Base-by-base conservation (phyloP, 2,329 filamentous ascomycete species). In the Paecilomyces formosus region DNA sequence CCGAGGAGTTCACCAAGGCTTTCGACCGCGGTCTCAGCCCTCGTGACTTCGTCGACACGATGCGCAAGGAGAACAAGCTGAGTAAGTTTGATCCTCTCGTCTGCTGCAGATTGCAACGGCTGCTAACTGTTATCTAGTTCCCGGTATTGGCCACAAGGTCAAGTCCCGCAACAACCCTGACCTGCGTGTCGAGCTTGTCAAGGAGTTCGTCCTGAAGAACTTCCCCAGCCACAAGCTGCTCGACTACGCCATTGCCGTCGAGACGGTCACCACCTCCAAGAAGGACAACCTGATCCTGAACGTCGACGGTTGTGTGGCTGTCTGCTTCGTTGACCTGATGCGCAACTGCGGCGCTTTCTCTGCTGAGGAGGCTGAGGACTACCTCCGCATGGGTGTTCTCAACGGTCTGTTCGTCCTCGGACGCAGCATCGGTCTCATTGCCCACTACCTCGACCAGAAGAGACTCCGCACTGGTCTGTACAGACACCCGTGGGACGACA, bases 241-340 rank as follows among this genome's bases (percentile, higher is more conserved):
- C 75, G 94, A 99, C 82, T 99, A 97, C 78, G 94, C 94, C 66
- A 86, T 99, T 73, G 94, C 94, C 53, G 94, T 99, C 67, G 94
- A 99, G 86, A 90, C 89, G 11, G 94, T 99, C 65, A 99, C 94
- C 58, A 99, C 94, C 55, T 97, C 92, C 65, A 99, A 99, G 90
- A 99, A 99, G 86, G 94, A 99, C 82, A 99, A 97, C 85, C 86
- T 99, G 68, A 99, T 99, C 70, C 88, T 99, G 72, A 99, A 99
- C 84, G 94, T 99, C 60, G 94, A 97, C 74, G 94, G 94, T 70
- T 96, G 91, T 77, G 89, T 99, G 72, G 94, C 94, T 66, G 94
- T 99, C 76, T 97, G 92, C 88, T 99, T 99, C 74, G 92, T 99
- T 65, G 94, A 99, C 73, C 83, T 99, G 64, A 83, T 99, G 79